These are phyloP conservation scores for Lepidium aucheri DNA, from an alignment of 345 rosid species.

Conservation along the genomic window DNA sequence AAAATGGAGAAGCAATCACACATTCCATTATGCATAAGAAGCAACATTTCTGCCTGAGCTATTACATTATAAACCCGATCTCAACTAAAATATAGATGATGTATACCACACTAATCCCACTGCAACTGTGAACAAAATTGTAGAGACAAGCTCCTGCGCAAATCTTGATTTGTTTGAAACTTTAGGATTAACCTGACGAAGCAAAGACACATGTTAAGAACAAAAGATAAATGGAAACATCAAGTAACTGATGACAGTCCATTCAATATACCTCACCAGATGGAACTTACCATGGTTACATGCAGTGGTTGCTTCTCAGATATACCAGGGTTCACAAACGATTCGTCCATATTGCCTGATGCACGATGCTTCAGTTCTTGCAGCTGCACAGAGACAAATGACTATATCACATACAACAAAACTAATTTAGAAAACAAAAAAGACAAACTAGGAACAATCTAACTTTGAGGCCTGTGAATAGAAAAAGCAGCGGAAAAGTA, in stretches of 20 bases:
- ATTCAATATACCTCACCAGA: neutral
- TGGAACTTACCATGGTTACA: conserved; percentile 73
- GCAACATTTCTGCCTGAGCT: neutral
- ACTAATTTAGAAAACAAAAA: neutral
- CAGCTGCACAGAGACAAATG: conserved; percentile 44
- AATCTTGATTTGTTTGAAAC: conserved; percentile 72
- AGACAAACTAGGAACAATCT: neutral
- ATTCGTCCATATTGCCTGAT: conserved; percentile 59
- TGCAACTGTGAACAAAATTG: conserved; percentile 79
- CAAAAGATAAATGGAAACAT: neutral
- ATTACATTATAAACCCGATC: neutral
- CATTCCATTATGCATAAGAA: neutral
- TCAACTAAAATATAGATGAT: neutral
- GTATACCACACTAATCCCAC: conserved; percentile 83
- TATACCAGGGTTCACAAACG: conserved; percentile 69
- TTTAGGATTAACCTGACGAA: conserved; percentile 74
- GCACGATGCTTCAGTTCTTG: conserved; percentile 94
- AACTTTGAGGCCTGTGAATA: neutral
- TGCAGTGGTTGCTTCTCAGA: conserved; percentile 95
- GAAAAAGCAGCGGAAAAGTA: neutral
- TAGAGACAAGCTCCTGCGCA: conserved; percentile 87
- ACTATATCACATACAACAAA: conserved; percentile 8
- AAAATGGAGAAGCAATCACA: conserved; percentile 7
- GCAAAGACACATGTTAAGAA: neutral
- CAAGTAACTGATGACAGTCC: neutral